Conservation (phyloP, 2,329 filamentous ascomycete genomes). For the Pseudogymnoascus sp. region DNA sequence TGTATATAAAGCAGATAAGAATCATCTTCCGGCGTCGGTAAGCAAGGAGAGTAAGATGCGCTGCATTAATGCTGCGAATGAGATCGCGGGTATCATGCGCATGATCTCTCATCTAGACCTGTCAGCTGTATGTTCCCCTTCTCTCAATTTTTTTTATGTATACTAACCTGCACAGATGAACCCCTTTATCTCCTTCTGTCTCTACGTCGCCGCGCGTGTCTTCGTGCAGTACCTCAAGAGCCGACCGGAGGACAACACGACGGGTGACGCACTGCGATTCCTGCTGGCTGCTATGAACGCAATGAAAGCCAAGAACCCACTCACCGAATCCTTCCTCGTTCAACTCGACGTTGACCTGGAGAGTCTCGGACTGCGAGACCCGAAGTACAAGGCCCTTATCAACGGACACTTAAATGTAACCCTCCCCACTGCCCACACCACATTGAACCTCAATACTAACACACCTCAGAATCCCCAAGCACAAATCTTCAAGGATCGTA, state of each 20-base stretch:
- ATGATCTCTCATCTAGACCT: conserved; percentile 89
- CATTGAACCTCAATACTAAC: conserved; percentile 16
- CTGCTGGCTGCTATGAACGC: conserved; percentile 85
- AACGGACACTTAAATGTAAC: conserved; percentile 32
- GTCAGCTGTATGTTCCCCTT: conserved; percentile 55
- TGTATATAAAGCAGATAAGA: conserved; percentile 94
- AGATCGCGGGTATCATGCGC: conserved; percentile 92
- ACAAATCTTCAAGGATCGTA: conserved; percentile 24
- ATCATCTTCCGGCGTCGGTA: conserved; percentile 68
- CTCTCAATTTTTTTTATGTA: neutral
- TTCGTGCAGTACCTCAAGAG: conserved; percentile 97
- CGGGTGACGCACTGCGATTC: conserved; percentile 78
- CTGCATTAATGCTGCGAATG: conserved; percentile 87
- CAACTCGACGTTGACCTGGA: conserved; percentile 91
- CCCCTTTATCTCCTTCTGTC: conserved; percentile 88
- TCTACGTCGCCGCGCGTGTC: conserved; percentile 91
- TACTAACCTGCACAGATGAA: conserved; percentile 63
- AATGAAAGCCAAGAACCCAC: conserved; percentile 76
- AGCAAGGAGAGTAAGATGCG: conserved; percentile 85
- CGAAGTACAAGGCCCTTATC: conserved; percentile 50
- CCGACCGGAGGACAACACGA: conserved; percentile 75
- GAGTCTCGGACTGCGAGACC: conserved; percentile 57
- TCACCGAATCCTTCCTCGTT: conserved; percentile 90
- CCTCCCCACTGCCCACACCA: conserved; percentile 10
- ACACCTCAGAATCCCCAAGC: neutral